Base-by-base conservation (phyloP, 169 alveolate species). In the Plasmodium relictum region DNA sequence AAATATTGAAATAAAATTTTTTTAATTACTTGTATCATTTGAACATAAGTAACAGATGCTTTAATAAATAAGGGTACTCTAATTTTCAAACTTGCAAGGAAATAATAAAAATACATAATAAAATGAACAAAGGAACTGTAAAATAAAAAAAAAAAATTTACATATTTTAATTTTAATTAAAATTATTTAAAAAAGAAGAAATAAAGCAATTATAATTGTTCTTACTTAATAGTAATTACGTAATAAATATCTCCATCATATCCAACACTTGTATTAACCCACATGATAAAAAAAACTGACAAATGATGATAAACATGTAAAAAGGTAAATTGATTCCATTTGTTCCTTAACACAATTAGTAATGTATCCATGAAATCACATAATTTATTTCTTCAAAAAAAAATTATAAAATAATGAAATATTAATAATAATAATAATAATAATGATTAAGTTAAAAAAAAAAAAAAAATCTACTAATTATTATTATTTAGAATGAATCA, bases 191-290 rank as follows among this genome's bases (percentile, higher is more conserved):
- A 31, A 31, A 31, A 31, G 3, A 31, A 31, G 3, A 31, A 31
- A 31, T 2, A 31, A 31, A 31, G 3, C 1, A 31, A 31, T 2
- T 31, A 31, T 31, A 31, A 31, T 31, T 2, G 3, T 9, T 68
- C 90, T 58, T 88, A 92, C 95, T 92, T 93, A 73, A 80, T 73
- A 0, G 65, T 48, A 59, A 93, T 83, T 18, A 88, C 88, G 83
- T 80, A 88, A 86, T 93, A 93, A 16, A 93, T 83, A 62, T 93
- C 95, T 3, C 95, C 95, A 54, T 93, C 95, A 66, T 76, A 93
- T 10, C 94, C 95, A 44, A 88, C 92, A 54, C 94, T 93, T 24
- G 93, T 87, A 63, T 93, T 93, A 10, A 93, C 58, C 95, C 95
- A 93, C 88, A 80, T 83, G 50, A 88, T 85, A 71, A 74, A 83